Conservation (phyloP, 78 protist genomes). For the Dictyostelium purpureum region DNA sequence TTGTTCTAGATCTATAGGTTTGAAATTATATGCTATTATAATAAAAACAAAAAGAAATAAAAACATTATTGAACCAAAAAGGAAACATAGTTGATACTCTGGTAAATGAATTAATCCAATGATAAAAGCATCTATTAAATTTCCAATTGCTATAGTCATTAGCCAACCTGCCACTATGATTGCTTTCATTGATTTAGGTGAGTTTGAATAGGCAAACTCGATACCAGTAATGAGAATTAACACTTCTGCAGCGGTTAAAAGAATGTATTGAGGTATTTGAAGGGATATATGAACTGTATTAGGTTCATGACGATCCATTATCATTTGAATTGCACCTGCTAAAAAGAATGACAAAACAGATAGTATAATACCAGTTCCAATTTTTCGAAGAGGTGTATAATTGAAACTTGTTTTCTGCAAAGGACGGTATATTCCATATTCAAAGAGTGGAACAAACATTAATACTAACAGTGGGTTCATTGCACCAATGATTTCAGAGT, state of each 20-base stretch:
- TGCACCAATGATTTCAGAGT: conserved; percentile 50
- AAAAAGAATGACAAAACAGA: conserved; percentile 43
- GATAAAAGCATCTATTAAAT: conserved; percentile 62
- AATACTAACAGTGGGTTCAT: conserved; percentile 64
- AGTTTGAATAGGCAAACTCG: conserved; percentile 79
- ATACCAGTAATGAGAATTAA: conserved; percentile 78
- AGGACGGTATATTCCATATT: conserved; percentile 43
- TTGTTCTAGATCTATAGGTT: no score
- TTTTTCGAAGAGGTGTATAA: conserved; percentile 31
- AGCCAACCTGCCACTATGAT: conserved; percentile 5
- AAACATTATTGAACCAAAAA: no score
- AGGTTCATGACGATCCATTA: conserved; percentile 20
- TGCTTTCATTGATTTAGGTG: conserved; percentile 81
- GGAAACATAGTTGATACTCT: no score
- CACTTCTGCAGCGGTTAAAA: conserved; percentile 66
- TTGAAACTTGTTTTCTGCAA: neutral
- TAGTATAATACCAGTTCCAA: conserved; percentile 73
- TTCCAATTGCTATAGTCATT: conserved; percentile 65
- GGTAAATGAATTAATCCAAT: no score
- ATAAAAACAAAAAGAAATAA: no score
- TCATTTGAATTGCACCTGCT: conserved; percentile 38
- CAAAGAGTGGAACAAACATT: conserved; percentile 66
- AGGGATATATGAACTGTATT: neutral
- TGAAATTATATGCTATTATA: no score
- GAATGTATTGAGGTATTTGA: conserved; percentile 51